A percentile compares a stretch with the other conserved stretches of the same genome.
phyloP scores from a whole-genome alignment of 176 grass and related monocot genomes.

The Melocanna baccifera region DNA sequence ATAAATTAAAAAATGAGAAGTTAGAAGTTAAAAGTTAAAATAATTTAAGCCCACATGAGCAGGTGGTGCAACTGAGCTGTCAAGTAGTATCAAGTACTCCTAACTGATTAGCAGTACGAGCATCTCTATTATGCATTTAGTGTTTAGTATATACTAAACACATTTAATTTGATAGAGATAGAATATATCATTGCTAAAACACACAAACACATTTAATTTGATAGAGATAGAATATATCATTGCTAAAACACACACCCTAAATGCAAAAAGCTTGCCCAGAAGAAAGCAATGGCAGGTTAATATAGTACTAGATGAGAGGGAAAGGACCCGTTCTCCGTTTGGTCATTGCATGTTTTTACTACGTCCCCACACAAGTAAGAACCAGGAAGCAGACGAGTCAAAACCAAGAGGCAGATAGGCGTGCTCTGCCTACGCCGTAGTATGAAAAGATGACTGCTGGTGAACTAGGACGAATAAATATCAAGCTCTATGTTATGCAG shows the following conservation, averaged over 20 bases:
- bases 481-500: background rate
- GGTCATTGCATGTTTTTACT: background rate
- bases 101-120: background rate
- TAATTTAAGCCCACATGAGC: too few species aligned
- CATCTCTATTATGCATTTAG: background rate
- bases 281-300: background rate
- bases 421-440: background rate
- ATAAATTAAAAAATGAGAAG: too few species aligned
- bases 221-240: background rate
- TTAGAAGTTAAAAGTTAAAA: too few species aligned
- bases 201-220: background rate
- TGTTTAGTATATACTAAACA: too few species aligned
- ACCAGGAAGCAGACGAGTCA: background rate
- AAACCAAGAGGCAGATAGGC: conserved; percentile 9
- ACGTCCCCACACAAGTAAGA: background rate
- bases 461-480: conserved; percentile 17
- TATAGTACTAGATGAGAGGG: background rate
- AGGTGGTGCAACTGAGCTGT: conserved; percentile 11
- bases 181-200: background rate
- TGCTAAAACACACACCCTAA: background rate
- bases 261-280: background rate
- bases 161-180: background rate
- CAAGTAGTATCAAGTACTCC: background rate
- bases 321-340: background rate
- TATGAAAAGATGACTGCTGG: background rate